Evolutionary conservation across 2,329 filamentous ascomycete genomes (phyloP).

Genomic region (Parastagonospora avenae): DNA sequence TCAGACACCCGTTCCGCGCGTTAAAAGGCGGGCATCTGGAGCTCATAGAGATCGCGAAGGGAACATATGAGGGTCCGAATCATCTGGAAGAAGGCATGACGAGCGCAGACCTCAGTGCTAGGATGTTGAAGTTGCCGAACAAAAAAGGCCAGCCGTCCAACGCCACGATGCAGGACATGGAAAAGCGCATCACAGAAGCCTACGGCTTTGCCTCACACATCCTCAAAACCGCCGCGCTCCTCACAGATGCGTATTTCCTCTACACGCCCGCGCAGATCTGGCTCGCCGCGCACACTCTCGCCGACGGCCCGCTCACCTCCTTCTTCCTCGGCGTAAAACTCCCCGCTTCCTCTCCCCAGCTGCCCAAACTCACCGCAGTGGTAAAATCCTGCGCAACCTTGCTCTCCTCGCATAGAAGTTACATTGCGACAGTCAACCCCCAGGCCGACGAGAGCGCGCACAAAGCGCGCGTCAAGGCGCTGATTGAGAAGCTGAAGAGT

Average conservation of each 20-base stretch:
- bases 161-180: constrained; percentile 27
- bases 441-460: constrained; percentile 49
- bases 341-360: constrained; percentile 29
- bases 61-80: constrained; percentile 54
- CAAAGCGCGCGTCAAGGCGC: constrained; percentile 54
- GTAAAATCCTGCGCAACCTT: constrained; percentile 49
- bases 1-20: constrained; percentile 86
- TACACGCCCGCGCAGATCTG: constrained; percentile 95
- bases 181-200: constrained; percentile 62
- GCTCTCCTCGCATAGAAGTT: constrained; percentile 40
- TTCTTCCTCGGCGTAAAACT: constrained; percentile 55
- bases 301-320: constrained; percentile 67
- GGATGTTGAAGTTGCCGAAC: constrained; percentile 35
- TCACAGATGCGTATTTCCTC: constrained; percentile 97
- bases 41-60: constrained; percentile 69
- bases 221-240: constrained; percentile 69
- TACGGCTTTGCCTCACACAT: constrained; percentile 69
- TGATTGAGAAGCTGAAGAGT: constrained; percentile 72
- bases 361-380: constrained; percentile 45
- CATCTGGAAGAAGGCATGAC: constrained; percentile 15
- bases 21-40: constrained; percentile 88
- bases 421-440: constrained; percentile 15
- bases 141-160: constrained; percentile 20
- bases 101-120: constrained; percentile 28
- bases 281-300: constrained; percentile 78